phyloP scores from a whole-genome alignment of 352 stramenopile species.

The Globisporangium camurandrum region DNA sequence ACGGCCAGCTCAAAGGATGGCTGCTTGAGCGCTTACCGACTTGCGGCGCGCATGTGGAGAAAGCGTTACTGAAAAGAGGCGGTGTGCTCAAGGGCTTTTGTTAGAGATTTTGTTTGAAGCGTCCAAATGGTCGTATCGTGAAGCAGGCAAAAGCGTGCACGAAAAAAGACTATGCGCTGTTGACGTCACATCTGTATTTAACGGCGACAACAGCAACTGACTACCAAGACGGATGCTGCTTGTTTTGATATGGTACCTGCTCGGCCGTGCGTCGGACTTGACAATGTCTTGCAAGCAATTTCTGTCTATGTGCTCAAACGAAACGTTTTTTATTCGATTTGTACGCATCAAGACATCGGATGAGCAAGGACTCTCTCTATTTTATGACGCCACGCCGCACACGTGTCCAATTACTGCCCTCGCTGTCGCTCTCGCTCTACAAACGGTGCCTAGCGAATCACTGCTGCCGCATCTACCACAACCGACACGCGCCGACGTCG shows the following conservation, averaged over 20 bases:
- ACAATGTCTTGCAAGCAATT: not conserved
- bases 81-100: constrained; percentile 1
- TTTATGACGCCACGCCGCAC: too few species aligned
- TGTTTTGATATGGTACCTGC: not conserved
- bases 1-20: constrained; percentile 14
- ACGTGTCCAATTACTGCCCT: not conserved
- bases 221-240: not conserved
- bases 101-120: too few species aligned
- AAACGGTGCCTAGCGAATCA: not conserved
- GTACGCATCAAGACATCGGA: not conserved
- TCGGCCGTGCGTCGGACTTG: not conserved
- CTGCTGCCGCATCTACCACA: not conserved
- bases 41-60: constrained; percentile 6
- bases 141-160: not conserved
- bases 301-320: constrained; percentile 5
- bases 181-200: not conserved
- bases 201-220: not conserved
- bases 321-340: not conserved
- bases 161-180: not conserved
- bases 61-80: constrained; percentile 6
- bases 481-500: not conserved
- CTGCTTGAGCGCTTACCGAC: constrained; percentile 9
- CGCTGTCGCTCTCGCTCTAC: not conserved
- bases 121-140: not conserved
- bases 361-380: too few species aligned